Base-by-base conservation (phyloP, 2,329 filamentous ascomycete species). In the Diaporthe vexans region DNA sequence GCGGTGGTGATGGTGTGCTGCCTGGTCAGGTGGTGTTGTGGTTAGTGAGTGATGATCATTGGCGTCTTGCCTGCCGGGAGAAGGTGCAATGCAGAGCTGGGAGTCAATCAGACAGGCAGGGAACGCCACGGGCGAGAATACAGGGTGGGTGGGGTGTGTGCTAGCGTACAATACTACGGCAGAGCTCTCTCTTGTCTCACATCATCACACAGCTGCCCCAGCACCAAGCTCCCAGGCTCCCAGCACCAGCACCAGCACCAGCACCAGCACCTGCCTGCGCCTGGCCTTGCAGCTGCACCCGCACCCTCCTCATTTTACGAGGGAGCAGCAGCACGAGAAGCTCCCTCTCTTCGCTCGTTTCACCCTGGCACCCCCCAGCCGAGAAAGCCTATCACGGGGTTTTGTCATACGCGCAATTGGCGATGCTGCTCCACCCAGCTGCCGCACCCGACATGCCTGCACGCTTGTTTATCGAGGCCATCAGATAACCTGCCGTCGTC, bases 371-470 rank as follows among this genome's bases (percentile, higher is more conserved):
- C 13, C 57, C 68, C 29, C 65, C 9, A 24, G 40, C 40, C 40
- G 15, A 17, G 8, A 21, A 37, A n/a, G 67, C 56, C 40, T 52
- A 74, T 75, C 72, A 75, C 56, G 72, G 68, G 74, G 43, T 74
- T 74, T 69, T 71, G 67, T 75, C 74, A 75, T 70, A 75, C 68
- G 74, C 74, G 74, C 74, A 54, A 57, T 72, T 74, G 67, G 74
- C 74, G 74, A 70, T 24, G n/a, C 11, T 48, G 37, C 40, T 61
- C 54, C 48, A 68, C 63, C 51, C 56, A 43, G 48, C 70, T 43
- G 69, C 72, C 61, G 43, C 69, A 72, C 43, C 7, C 46, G 24
- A 33, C 26, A 21, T 48, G 54, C 70, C 51, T 57, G 40, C 40
- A 43, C 40, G 40, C 40, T 43, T 43, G 40, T 43, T 19, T 43